Evolutionary conservation across 2,329 filamentous ascomycete genomes (phyloP), one percentile per base, ranked within the genome.

Genomic region (Colletotrichum nymphaeae): DNA sequence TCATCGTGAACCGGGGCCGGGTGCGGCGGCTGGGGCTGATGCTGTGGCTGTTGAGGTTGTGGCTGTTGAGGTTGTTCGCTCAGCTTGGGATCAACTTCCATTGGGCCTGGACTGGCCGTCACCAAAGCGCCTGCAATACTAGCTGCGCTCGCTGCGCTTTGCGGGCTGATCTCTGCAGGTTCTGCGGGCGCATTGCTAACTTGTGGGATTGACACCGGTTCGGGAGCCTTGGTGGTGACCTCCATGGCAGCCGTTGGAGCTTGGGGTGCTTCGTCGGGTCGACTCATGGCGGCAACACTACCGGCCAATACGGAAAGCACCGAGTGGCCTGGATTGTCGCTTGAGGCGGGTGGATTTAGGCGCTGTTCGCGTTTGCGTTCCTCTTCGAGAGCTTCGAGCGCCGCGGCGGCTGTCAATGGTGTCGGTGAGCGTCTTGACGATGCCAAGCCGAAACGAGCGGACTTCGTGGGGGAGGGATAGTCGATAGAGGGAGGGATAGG

Each of bases 301-400:
- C 88, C 87, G 83, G 91, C 86, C 60, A 91, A 83, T 24, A 88
- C 88, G 26, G 86, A 84, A 35, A 91, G 81, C 37, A 85, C 88
- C 72, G 83, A 86, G 66, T 89, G 88, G n/a, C 84, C 84, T 24
- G 88, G 86, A 67, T 89, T 89, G 53, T 90, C 87, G 78, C 84
- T 89, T 63, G 83, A 85, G 46, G 84, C 84, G 49, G 84, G 81
- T 65, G 84, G 82, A 63, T 84, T 83, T 63, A 81, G 80, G 66
- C 79, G 81, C 56, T 79, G 75, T 69, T 78, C 76, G 63, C 84
- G 84, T 60, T 85, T 84, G 74, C 85, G 84, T 78, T 89, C 86
- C 78, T 90, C 88, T 75, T 88, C 88, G 49, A 89, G 80, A 64
- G 88, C 88, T 69, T 86, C 87, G 46, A 87, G 88, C 75, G 85